Base-by-base conservation (phyloP, 805 yeast species). In the Vanderwaltozyma yarrowii region DNA sequence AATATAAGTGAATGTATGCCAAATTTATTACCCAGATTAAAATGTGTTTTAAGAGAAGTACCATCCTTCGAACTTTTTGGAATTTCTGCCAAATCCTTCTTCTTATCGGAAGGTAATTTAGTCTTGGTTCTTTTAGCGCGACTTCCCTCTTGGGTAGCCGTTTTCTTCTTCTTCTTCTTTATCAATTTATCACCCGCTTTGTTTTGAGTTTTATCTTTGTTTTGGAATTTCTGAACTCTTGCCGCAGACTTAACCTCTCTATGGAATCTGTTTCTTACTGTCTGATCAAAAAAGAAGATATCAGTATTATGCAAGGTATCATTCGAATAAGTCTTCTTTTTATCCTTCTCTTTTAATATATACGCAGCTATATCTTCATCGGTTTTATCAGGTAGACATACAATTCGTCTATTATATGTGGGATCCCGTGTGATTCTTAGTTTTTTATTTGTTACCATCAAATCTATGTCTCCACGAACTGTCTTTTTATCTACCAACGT, bases 1-100 rank as follows among this genome's bases (percentile, higher is more conserved):
- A 84, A 69, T 46, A 76, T 73, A 29, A 86, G 62, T 2, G 67
- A 62, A 17, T 77, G 71, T 1, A 73, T 66, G 42, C 80, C 80
- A 5, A 63, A 46, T 33, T 65, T 63, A 23, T 64, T 55, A 2
- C 57, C 56, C 15, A 56, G 42, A 31, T 54, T 54, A 39, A 51
- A 56, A 30, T 30, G 20, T n/a, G 17, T 26, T 32, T 30, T 36
- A 12, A 6, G 14, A 27, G 37, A 18, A 17, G 9, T 19, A 9
- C 13, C 19, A n/a, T n/a, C n/a, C n/a, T n/a, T n/a, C n/a, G 11
- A 25, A 9, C 12, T 17, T 24, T 7, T 14, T 12, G 15, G 18
- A n/a, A 4, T 20, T 12, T 23, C 7, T 8, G 25, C 12, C 12
- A 12, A 10, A 24, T 14, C 32, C 12, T 15, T 33, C 2, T 2